These are phyloP conservation scores for Naumovozyma baii DNA, from an alignment of 805 yeast genomes.

Conservation along the genomic window DNA sequence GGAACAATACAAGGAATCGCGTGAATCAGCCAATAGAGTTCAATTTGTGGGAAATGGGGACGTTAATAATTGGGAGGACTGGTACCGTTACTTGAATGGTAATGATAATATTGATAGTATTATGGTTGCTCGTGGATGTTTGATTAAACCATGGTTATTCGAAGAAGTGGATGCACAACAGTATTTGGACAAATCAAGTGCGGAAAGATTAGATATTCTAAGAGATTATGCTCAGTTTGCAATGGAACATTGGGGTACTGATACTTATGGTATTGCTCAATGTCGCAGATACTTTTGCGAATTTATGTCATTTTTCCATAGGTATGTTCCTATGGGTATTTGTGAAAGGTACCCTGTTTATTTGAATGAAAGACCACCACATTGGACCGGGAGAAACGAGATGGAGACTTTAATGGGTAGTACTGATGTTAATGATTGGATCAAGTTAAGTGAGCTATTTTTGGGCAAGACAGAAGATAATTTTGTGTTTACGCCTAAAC, in stretches of 20 bases:
- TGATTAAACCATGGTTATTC: conserved; percentile 97
- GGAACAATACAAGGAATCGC: conserved; percentile 56
- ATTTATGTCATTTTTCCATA: conserved; percentile 83
- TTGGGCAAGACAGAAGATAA: conserved; percentile 72
- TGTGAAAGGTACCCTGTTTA: conserved; percentile 81
- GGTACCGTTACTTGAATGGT: conserved; percentile 56
- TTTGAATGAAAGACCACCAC: conserved; percentile 87
- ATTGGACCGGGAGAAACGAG: conserved; percentile 88
- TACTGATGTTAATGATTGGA: conserved; percentile 85
- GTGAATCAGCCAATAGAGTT: conserved; percentile 44
- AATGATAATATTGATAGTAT: conserved; percentile 76
- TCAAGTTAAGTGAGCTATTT: conserved; percentile 89
- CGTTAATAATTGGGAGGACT: conserved; percentile 75
- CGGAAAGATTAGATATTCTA: conserved; percentile 75
- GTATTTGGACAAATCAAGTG: conserved; percentile 80
- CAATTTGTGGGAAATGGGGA: conserved; percentile 95
- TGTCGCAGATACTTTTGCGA: conserved; percentile 91
- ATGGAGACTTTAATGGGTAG: conserved; percentile 84
- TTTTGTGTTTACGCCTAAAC: conserved; percentile 84
- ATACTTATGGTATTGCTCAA: conserved; percentile 82
- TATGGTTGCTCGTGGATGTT: conserved; percentile 96
- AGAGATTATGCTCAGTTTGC: conserved; percentile 67
- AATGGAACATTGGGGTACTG: conserved; percentile 95
- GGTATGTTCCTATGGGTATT: conserved; percentile 91
- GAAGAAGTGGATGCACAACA: conserved; percentile 89